A percentile compares a stretch with the other conserved stretches of the same genome.
Conservation (phyloP, 73 alveolate species). For the Effrenium voratum region DNA sequence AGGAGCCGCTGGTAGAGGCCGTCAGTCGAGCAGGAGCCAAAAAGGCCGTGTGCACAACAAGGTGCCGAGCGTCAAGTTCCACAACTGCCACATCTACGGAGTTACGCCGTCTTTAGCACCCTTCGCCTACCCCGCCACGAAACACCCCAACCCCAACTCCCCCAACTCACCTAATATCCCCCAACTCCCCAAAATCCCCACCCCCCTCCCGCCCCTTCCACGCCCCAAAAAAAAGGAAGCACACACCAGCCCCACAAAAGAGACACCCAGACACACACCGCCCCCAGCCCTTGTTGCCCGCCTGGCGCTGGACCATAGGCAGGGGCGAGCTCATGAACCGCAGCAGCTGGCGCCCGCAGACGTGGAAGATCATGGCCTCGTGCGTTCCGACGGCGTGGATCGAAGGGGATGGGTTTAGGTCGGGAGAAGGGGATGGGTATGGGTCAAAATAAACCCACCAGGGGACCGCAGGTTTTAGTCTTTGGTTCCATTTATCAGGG, state of each 20-base stretch:
- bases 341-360: conserved; percentile 75
- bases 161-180: neutral
- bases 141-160: neutral
- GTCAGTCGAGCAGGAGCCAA: no score
- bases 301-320: conserved; percentile 94
- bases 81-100: no score
- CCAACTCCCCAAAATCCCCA: neutral
- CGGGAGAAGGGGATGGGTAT: neutral
- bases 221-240: neutral
- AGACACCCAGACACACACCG: neutral
- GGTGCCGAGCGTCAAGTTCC: no score
- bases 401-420: no score
- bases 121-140: no score
- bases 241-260: neutral
- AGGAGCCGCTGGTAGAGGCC: no score
- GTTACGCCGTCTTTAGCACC: no score
- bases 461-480: no score
- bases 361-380: conserved; percentile 92
- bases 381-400: no score
- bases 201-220: neutral
- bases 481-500: no score
- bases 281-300: neutral
- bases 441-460: neutral
- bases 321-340: conserved; percentile 62
- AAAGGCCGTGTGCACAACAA: no score